Evolutionary conservation across 2,329 filamentous ascomycete genomes (phyloP).

Genomic region (Fusarium sp.): DNA sequence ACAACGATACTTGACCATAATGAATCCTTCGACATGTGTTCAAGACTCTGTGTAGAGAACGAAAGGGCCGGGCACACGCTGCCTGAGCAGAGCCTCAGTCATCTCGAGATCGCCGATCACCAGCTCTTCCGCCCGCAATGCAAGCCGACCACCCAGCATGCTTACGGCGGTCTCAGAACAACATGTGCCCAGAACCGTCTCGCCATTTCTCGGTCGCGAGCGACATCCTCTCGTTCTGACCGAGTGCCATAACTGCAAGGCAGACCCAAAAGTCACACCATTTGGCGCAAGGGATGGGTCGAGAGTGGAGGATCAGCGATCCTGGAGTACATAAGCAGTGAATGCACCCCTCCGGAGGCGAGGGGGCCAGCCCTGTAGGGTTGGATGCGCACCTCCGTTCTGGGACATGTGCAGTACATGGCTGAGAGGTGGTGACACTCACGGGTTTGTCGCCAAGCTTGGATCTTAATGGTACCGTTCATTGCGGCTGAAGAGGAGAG

Average conservation of each 20-base stretch:
- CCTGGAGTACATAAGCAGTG: neutral
- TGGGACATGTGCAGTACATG: neutral
- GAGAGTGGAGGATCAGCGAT: neutral
- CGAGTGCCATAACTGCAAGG: neutral
- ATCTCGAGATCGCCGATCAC: neutral
- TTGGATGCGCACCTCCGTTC: neutral
- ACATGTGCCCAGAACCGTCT: neutral
- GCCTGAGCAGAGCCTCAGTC: neutral
- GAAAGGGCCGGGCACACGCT: rapidly evolving
- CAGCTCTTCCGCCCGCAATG: neutral
- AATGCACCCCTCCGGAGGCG: neutral
- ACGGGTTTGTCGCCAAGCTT: neutral
- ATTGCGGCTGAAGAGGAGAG: neutral
- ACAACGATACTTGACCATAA: neutral
- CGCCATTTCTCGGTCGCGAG: neutral
- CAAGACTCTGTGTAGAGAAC: neutral
- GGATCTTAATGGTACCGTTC: neutral
- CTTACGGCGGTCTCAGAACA: neutral
- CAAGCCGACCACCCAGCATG: neutral
- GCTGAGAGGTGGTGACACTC: neutral
- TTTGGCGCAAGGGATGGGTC: neutral
- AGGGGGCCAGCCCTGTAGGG: neutral
- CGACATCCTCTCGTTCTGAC: neutral
- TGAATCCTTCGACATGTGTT: neutral
- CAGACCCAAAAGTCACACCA: neutral